phyloP scores from a whole-genome alignment of 140 eudicot genomes.

The Anethum foeniculum region DNA sequence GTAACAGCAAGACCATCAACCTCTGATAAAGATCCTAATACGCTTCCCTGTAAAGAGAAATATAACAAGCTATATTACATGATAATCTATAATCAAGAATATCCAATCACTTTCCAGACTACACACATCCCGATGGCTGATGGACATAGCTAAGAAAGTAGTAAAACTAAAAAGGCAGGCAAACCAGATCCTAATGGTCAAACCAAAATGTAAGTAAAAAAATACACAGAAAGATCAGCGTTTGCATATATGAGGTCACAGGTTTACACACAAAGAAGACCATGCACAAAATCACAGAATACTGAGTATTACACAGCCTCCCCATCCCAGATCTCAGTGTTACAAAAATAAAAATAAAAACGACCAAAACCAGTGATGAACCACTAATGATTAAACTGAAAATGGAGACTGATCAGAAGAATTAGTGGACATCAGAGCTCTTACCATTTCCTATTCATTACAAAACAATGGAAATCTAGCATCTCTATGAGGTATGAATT shows the following conservation, averaged over 20 bases:
- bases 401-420: too few relatives aligned
- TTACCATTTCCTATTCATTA: too few relatives aligned
- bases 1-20: constrained; percentile 61
- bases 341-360: too few relatives aligned
- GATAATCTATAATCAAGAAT: constrained; percentile 4
- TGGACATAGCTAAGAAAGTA: not conserved
- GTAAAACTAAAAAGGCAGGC: not conserved
- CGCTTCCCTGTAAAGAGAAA: constrained; percentile 48
- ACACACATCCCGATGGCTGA: not conserved
- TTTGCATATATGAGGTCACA: not conserved
- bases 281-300: not conserved
- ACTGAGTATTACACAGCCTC: not conserved
- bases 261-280: not conserved
- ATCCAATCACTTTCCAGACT: not conserved
- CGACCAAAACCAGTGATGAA: too few relatives aligned
- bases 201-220: not conserved
- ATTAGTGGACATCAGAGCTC: too few relatives aligned
- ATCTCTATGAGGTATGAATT: not conserved
- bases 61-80: constrained; percentile 12
- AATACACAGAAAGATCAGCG: not conserved
- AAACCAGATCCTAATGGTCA: not conserved
- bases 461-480: not conserved
- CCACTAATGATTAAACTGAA: too few relatives aligned
- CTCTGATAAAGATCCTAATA: constrained; percentile 42
- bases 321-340: not conserved